These are phyloP conservation scores for Paracamarosporium sp. DNA, from an alignment of 2,329 filamentous ascomycete species.

Conservation along the genomic window DNA sequence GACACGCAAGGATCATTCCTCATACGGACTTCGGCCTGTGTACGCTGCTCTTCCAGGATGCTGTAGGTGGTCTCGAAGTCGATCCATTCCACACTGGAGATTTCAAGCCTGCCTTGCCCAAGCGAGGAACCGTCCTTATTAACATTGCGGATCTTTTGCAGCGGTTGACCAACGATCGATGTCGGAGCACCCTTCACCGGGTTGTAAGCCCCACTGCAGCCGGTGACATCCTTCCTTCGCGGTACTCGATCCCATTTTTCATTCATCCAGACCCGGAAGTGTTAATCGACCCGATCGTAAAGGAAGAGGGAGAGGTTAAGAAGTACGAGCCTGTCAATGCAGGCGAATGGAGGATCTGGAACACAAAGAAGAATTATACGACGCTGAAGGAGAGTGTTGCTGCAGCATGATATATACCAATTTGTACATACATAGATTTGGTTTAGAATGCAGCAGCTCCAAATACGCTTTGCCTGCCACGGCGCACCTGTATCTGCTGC, in stretches of 20 bases:
- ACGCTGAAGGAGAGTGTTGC: constrained; percentile 6
- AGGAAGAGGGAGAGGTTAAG: constrained; percentile 38
- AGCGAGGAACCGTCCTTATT: constrained; percentile 31
- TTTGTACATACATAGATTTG: not conserved
- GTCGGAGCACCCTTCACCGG: constrained; percentile 46
- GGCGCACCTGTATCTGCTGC: too few relatives aligned
- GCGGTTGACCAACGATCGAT: constrained; percentile 34
- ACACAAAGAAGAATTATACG: constrained; percentile 37
- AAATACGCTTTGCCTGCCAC: not conserved
- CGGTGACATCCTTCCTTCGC: constrained; percentile 33
- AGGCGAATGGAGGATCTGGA: constrained; percentile 43
- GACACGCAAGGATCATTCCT: constrained; percentile 33
- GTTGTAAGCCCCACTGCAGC: constrained; percentile 40
- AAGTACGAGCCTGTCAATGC: constrained; percentile 47
- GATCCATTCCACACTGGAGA: constrained; percentile 32
- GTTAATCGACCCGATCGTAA: constrained; percentile 43
- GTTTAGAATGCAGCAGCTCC: not conserved
- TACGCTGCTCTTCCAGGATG: constrained; percentile 49
- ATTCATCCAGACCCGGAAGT: constrained; percentile 45
- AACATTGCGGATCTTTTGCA: constrained; percentile 35
- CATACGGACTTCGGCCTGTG: constrained; percentile 44
- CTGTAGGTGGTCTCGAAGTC: constrained; percentile 46
- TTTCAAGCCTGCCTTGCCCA: constrained; percentile 31
- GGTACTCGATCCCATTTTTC: constrained; percentile 51
- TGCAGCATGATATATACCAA: not conserved